phyloP scores from a whole-genome alignment of 352 stramenopile genomes.

The Phytophthora pini region DNA sequence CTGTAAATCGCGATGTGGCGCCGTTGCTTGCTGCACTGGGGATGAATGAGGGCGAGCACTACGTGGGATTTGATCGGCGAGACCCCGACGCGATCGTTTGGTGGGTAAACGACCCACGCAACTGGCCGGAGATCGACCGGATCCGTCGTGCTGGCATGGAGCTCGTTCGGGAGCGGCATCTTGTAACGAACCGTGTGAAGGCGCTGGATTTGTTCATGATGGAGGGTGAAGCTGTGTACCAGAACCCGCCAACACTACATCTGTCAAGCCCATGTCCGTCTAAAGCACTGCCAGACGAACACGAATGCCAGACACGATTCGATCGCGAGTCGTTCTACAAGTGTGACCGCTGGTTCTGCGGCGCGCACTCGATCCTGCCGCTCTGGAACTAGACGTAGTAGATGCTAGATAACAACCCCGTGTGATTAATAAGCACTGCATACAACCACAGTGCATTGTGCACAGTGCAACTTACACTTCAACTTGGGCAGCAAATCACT shows the following conservation, averaged over 20 bases:
- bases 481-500: constrained; percentile 5
- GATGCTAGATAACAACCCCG: constrained; percentile 6
- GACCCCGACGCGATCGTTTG: constrained; percentile 56
- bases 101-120: constrained; percentile 58
- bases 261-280: constrained; percentile 64
- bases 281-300: constrained; percentile 49
- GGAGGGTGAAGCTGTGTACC: constrained; percentile 54
- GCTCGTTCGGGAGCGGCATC: constrained; percentile 60
- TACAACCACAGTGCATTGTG: neutral
- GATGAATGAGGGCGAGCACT: constrained; percentile 68
- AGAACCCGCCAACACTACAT: constrained; percentile 43
- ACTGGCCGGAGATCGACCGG: constrained; percentile 59
- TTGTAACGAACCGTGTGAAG: constrained; percentile 63
- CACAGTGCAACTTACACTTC: constrained; percentile 2
- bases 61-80: constrained; percentile 62
- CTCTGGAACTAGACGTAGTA: constrained; percentile 23
- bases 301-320: constrained; percentile 53
- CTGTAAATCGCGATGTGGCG: constrained; percentile 68
- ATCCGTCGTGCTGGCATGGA: constrained; percentile 69
- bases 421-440: neutral
- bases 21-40: constrained; percentile 59
- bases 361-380: constrained; percentile 51
- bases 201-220: constrained; percentile 69
- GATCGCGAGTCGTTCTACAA: constrained; percentile 68
- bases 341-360: constrained; percentile 81